Evolutionary conservation across 192 early-diverging fungal genomes (phyloP).

Genomic region (Coemansia pectinata): DNA sequence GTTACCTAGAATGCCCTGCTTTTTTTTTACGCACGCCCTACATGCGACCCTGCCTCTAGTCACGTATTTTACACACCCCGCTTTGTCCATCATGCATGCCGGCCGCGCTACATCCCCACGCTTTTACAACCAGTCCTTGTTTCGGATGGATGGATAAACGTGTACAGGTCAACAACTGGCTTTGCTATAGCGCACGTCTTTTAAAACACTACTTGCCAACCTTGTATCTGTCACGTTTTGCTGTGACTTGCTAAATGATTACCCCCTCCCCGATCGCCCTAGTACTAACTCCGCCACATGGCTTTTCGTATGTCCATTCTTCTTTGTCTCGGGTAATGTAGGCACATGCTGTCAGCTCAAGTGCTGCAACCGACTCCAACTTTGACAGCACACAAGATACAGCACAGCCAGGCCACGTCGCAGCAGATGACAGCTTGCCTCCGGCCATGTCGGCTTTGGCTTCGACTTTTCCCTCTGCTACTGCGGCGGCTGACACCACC

Average conservation of each 20-base stretch:
- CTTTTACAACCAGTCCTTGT: neutral
- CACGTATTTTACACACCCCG: neutral
- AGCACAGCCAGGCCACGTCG: neutral
- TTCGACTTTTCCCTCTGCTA: neutral
- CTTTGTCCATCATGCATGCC: neutral
- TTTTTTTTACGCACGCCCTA: neutral
- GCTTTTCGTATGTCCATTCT: neutral
- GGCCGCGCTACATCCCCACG: neutral
- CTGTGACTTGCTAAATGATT: neutral
- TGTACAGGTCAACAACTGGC: neutral
- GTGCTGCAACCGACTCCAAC: neutral
- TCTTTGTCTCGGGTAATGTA: neutral
- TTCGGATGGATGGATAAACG: neutral
- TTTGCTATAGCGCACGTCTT: neutral
- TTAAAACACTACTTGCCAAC: neutral
- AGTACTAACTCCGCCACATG: neutral
- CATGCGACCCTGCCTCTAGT: neutral
- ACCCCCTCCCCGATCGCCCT: neutral
- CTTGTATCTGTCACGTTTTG: neutral
- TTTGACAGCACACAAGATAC: neutral
- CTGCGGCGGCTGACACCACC: slow-evolving; percentile 1
- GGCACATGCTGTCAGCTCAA: neutral
- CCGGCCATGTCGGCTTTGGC: neutral
- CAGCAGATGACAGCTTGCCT: neutral
- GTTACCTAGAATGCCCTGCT: neutral